Conservation (phyloP, 2,329 filamentous ascomycete genomes). For the Colletotrichum paranaense region DNA sequence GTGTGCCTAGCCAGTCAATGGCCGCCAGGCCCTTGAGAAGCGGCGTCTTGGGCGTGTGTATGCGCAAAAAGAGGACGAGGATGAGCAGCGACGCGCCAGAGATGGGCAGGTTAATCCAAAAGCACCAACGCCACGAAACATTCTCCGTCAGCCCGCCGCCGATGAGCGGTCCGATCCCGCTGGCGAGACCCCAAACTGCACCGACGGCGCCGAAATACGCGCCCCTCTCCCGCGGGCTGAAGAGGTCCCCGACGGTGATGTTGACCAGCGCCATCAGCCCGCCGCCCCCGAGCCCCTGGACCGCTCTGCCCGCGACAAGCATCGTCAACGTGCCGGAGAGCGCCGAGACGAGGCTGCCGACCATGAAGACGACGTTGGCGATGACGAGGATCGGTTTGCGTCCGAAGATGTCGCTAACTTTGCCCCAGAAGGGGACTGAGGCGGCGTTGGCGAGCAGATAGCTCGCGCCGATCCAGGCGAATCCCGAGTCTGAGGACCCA, state of each 20-base stretch:
- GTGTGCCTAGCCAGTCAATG: slow-evolving; percentile 67
- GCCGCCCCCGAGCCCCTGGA: slow-evolving; percentile 68
- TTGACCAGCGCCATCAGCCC: slow-evolving; percentile 71
- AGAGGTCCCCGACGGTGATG: slow-evolving; percentile 67
- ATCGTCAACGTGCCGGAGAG: slow-evolving; percentile 45
- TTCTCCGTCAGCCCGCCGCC: slow-evolving; percentile 75
- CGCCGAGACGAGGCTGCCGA: slow-evolving; percentile 66
- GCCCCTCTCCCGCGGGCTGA: slow-evolving; percentile 62
- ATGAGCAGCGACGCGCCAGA: slow-evolving; percentile 59
- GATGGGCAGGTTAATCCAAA: slow-evolving; percentile 72
- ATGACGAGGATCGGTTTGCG: slow-evolving; percentile 65
- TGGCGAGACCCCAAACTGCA: slow-evolving; percentile 73
- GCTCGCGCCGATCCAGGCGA: slow-evolving; percentile 81
- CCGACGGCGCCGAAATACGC: slow-evolving; percentile 65
- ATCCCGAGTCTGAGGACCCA: slow-evolving; percentile 72
- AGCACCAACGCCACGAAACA: slow-evolving; percentile 77
- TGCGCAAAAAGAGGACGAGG: slow-evolving; percentile 71
- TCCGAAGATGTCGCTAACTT: slow-evolving; percentile 68
- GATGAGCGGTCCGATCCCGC: slow-evolving; percentile 73
- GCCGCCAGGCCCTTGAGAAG: slow-evolving; percentile 67
- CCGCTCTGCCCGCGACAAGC: slow-evolving; percentile 34
- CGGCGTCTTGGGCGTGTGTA: slow-evolving; percentile 76
- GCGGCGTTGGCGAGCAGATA: slow-evolving; percentile 78
- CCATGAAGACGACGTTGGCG: slow-evolving; percentile 64
- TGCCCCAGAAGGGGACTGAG: slow-evolving; percentile 77